phyloP scores from a whole-genome alignment of 768 basidiomycete genomes.

The Lentinus brumalis region DNA sequence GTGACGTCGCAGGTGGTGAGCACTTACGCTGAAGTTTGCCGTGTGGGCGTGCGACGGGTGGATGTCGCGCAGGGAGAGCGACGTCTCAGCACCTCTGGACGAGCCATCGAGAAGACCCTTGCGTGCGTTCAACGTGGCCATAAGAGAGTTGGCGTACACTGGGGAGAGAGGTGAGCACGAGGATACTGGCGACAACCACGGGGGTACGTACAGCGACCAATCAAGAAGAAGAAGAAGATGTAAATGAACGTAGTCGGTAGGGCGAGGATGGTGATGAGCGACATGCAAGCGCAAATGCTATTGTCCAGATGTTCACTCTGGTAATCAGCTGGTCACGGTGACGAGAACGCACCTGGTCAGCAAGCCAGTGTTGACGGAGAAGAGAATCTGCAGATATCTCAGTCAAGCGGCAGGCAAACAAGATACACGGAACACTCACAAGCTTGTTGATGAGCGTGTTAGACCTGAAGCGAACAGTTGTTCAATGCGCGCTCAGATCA shows the following conservation, averaged over 20 bases:
- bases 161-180: neutral
- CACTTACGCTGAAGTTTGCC: neutral
- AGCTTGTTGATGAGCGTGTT: slow-evolving; percentile 44
- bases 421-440: slow-evolving; percentile 14
- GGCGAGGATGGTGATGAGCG: slow-evolving; percentile 45
- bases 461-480: slow-evolving; percentile 30
- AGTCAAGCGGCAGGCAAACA: neutral
- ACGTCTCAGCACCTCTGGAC: neutral
- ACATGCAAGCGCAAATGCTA: slow-evolving; percentile 41
- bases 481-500: neutral
- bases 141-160: slow-evolving; percentile 9
- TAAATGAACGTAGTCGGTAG: slow-evolving; percentile 55
- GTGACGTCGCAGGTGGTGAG: too few species aligned
- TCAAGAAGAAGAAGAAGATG: slow-evolving; percentile 56
- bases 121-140: slow-evolving; percentile 8
- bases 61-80: slow-evolving; percentile 1
- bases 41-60: neutral
- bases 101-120: neutral
- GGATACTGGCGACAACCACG: too few species aligned
- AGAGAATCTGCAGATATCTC: slow-evolving; percentile 34
- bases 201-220: slow-evolving; percentile 45
- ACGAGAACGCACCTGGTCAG: slow-evolving; percentile 31
- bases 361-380: slow-evolving; percentile 42
- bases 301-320: neutral
- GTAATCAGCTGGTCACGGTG: neutral